Evolutionary conservation across 768 basidiomycete species (phyloP), one percentile per base, ranked within the genome.

Genomic region (Phanerochaete carnosa): DNA sequence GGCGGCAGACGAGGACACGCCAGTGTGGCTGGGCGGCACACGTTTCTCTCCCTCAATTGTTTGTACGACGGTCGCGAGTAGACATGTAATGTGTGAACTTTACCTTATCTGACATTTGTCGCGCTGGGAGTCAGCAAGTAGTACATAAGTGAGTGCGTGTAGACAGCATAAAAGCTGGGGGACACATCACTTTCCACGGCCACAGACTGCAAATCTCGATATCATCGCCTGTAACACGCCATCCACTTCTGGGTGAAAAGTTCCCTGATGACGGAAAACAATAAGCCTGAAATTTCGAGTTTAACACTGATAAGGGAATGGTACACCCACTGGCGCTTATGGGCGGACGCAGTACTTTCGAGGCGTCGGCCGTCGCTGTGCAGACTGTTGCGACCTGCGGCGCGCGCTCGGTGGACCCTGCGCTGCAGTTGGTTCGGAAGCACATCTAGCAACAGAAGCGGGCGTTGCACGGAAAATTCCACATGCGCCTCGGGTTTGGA

Each of bases 231-330:
- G 45, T 55, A 43, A 57, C 55, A 46, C 51, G 45, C 37, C 50
- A 19, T 30, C 35, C 51, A 55, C 62, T 55, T 60, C 55, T 30
- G 57, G 55, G 25, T 55, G 37, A 57, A 47, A 60, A 59, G 62
- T 63, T 63, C 62, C 62, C 23, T 47, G 53, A 54, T 57, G 54
- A 47, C 59, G 62, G 62, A 59, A 51, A 63, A 63, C 62, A 63
- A 59, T 59, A 62, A 49, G 25, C 39, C 29, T 59, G 45, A 52
- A 54, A 45, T 43, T 50, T 32, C 54, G 59, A 57, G 25, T 19
- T 9, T 23, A 26, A 55, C 26, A 28, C 35, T 55, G 54, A 55
- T 55, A 55, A n/a, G 35, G 35, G 26, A 55, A 35, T 19, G 5
- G 28, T 25, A 25, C 35, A 39, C 23, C 39, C 54, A 55, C 54